These are phyloP conservation scores for Neopestalotiopsis sp. DNA, from an alignment of 2,329 filamentous ascomycete species.

Conservation along the genomic window DNA sequence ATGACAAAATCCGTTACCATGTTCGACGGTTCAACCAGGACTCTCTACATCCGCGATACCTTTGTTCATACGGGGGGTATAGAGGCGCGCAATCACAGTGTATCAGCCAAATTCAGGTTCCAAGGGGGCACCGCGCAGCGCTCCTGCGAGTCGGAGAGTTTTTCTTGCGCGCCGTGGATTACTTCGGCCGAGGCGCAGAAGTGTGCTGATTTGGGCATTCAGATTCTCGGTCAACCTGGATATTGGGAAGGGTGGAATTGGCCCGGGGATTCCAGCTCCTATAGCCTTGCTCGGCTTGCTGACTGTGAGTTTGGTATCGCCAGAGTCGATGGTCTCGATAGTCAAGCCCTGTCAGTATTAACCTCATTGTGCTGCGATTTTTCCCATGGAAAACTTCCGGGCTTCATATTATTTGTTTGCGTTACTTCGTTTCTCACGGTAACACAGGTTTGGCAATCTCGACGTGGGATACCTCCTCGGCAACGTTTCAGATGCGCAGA, in stretches of 20 bases:
- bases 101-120: neutral
- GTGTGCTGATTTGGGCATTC: neutral
- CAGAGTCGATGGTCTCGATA: neutral
- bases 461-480: conserved; percentile 5
- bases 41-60: conserved; percentile 12
- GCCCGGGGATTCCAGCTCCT: neutral
- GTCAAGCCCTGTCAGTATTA: neutral
- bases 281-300: neutral
- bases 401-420: neutral
- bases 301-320: conserved; percentile 1
- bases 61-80: neutral
- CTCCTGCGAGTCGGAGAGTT: neutral
- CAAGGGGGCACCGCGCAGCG: neutral
- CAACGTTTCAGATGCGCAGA: neutral
- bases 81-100: neutral
- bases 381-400: neutral
- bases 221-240: neutral
- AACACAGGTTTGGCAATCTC: conserved; percentile 14
- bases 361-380: neutral
- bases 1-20: conserved; percentile 13
- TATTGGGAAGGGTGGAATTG: conserved; percentile 1
- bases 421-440: neutral
- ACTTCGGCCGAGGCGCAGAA: neutral
- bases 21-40: conserved; percentile 10
- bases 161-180: neutral